Percentiles rank a stretch among this genome's conserved stretches.
phyloP scores from a whole-genome alignment of 257 asterid species.

The Dorcoceras hygrometricum region DNA sequence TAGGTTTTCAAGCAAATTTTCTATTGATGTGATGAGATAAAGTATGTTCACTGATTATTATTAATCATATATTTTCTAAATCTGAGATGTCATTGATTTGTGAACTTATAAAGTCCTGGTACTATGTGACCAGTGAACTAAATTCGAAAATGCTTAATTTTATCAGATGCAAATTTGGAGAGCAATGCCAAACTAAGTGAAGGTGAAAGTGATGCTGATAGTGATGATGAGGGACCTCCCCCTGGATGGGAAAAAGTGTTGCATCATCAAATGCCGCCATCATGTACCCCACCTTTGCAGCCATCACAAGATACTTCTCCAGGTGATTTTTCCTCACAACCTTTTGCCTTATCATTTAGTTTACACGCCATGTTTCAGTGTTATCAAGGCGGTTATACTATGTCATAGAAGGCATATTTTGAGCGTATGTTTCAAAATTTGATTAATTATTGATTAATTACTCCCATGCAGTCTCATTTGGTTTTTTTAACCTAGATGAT shows the following conservation, averaged over 20 bases:
- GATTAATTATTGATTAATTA: background rate
- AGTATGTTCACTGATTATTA: constrained; percentile 12
- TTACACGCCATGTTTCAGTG: background rate
- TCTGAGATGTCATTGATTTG: constrained; percentile 16
- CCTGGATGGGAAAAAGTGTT: constrained; percentile 63
- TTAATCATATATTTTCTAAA: constrained; percentile 5
- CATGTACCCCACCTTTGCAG: constrained; percentile 36
- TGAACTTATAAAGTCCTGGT: background rate
- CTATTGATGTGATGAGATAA: constrained; percentile 13
- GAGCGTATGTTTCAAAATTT: background rate
- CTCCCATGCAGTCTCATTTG: too few species aligned
- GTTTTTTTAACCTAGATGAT: too few species aligned
- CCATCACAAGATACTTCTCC: constrained; percentile 35
- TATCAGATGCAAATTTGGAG: constrained; percentile 39
- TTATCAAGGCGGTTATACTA: background rate
- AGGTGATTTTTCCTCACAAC: constrained; percentile 33
- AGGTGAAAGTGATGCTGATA: constrained; percentile 27
- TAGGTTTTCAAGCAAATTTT: constrained; percentile 1
- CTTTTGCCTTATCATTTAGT: constrained; percentile 4
- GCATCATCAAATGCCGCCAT: constrained; percentile 34
- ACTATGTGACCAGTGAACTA: background rate
- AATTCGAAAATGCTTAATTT: constrained; percentile 21
- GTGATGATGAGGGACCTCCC: constrained; percentile 62
- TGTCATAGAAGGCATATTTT: background rate
- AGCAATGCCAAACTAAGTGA: constrained; percentile 36